These are phyloP conservation scores for Lepiota venenata DNA, from an alignment of 768 basidiomycete genomes.

Conservation along the genomic window DNA sequence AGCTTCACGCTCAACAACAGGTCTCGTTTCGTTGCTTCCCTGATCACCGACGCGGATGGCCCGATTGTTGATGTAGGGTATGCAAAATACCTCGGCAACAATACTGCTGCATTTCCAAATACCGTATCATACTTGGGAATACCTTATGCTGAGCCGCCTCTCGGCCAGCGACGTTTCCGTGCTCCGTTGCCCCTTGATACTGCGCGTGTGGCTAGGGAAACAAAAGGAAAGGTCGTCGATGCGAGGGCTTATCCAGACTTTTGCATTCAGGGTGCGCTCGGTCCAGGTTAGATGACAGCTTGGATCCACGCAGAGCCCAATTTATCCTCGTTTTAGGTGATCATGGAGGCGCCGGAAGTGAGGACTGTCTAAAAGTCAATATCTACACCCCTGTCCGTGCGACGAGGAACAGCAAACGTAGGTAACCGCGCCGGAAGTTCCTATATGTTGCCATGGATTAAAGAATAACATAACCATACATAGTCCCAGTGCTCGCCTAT, in stretches of 20 bases:
- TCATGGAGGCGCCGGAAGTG: slow-evolving; percentile 60
- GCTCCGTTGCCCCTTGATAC: slow-evolving; percentile 52
- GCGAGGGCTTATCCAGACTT: slow-evolving; percentile 52
- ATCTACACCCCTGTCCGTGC: slow-evolving; percentile 54
- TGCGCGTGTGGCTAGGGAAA: slow-evolving; percentile 31
- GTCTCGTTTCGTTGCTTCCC: not conserved
- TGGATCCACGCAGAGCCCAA: not conserved
- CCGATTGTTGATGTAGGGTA: slow-evolving; percentile 57
- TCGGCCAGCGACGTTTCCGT: slow-evolving; percentile 51
- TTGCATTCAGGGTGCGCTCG: slow-evolving; percentile 51
- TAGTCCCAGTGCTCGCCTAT: slow-evolving; percentile 46
- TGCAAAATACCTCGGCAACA: slow-evolving; percentile 53
- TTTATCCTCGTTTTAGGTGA: slow-evolving; percentile 31
- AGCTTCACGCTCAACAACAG: not conserved
- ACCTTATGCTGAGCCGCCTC: slow-evolving; percentile 57
- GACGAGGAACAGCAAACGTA: slow-evolving; percentile 43
- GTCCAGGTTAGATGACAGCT: not conserved
- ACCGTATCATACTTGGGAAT: slow-evolving; percentile 57
- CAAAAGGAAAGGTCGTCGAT: slow-evolving; percentile 40
- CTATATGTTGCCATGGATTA: no score
- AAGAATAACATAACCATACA: not conserved
- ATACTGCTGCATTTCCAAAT: slow-evolving; percentile 37
- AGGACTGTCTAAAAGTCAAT: slow-evolving; percentile 68
- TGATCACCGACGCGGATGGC: not conserved
- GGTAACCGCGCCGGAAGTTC: slow-evolving; percentile 19